Conservation (phyloP, 139 green algal species). For the Chlorella ohadii region DNA sequence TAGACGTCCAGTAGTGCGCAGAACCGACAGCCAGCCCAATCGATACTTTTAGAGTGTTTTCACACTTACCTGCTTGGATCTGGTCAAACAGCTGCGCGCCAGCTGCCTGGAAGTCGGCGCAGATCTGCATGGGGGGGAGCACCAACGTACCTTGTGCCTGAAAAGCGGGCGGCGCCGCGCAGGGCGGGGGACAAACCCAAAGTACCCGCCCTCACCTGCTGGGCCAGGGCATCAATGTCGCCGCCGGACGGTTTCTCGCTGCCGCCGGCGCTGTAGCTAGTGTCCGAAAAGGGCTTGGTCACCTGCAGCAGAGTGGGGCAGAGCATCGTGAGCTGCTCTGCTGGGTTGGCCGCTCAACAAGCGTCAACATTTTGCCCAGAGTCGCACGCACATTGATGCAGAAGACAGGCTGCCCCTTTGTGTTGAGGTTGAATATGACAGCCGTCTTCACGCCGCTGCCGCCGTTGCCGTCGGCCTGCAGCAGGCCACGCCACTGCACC, state of each 20-base stretch:
- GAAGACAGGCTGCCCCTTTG: not conserved
- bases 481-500: not conserved
- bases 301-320: not conserved
- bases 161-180: too few relatives aligned
- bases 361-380: too few relatives aligned
- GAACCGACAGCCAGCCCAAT: too few relatives aligned
- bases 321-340: too few relatives aligned
- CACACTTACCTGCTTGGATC: not conserved
- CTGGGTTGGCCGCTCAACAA: too few relatives aligned
- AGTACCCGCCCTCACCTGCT: not conserved
- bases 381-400: not conserved
- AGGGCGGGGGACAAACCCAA: too few relatives aligned
- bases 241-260: not conserved
- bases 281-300: not conserved
- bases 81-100: not conserved
- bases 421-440: slow-evolving; percentile 1
- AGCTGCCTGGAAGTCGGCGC: not conserved
- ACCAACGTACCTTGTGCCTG: too few relatives aligned
- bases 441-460: not conserved
- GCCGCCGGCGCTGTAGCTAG: not conserved
- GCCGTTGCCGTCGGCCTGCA: not conserved
- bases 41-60: too few relatives aligned
- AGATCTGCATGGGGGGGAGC: not conserved
- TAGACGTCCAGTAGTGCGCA: too few relatives aligned
- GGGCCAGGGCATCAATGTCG: not conserved